These are phyloP conservation scores for Capsicum chinense DNA, from an alignment of 257 asterid genomes.

Conservation along the genomic window DNA sequence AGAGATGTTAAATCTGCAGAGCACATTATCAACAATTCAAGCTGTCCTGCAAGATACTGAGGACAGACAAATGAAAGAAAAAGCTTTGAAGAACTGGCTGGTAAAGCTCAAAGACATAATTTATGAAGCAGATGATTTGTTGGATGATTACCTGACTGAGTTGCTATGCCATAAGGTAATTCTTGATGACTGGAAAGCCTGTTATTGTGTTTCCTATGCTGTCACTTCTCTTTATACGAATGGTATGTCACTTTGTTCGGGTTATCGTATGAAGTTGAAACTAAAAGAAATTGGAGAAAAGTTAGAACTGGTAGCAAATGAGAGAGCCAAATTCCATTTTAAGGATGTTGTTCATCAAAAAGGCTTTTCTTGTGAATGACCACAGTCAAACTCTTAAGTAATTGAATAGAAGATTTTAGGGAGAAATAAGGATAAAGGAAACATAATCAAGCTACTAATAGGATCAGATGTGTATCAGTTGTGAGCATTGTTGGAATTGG, in stretches of 20 bases:
- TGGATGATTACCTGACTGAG: constrained; percentile 31
- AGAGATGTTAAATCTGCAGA: constrained; percentile 25
- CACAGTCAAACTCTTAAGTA: constrained; percentile 25
- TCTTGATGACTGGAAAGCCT: not conserved
- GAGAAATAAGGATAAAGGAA: constrained; percentile 6
- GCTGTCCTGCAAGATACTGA: constrained; percentile 27
- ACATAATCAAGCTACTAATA: constrained; percentile 13
- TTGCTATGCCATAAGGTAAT: not conserved
- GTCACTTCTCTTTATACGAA: not conserved
- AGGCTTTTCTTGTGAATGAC: not conserved
- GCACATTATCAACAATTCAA: constrained; percentile 25
- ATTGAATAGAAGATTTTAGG: constrained; percentile 25
- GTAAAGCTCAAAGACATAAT: constrained; percentile 27
- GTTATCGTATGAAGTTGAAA: constrained; percentile 22
- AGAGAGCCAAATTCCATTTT: constrained; percentile 28
- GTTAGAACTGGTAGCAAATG: constrained; percentile 24
- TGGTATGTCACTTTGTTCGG: not conserved
- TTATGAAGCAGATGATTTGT: constrained; percentile 31
- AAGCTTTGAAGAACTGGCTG: constrained; percentile 24
- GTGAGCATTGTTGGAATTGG: constrained; percentile 29
- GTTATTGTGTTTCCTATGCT: not conserved
- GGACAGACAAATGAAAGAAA: constrained; percentile 28
- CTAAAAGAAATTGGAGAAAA: constrained; percentile 27
- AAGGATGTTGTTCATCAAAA: constrained; percentile 9
- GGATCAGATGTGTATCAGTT: not conserved